Conservation (phyloP, 345 rosid species). For the Sonneratia caseolaris region DNA sequence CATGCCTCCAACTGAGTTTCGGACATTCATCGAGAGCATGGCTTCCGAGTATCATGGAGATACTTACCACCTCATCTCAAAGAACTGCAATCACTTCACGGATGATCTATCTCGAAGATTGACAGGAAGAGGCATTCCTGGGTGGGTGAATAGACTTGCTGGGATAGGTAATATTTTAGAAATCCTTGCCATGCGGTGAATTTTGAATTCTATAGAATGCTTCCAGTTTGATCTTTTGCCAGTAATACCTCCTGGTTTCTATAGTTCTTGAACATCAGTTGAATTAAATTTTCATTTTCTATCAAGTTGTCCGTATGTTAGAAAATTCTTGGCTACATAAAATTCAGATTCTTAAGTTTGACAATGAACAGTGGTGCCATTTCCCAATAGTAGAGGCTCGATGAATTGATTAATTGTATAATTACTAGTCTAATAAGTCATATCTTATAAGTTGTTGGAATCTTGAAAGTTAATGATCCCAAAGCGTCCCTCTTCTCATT, state of each 20-base stretch:
- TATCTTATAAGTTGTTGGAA: neutral
- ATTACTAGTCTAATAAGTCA: neutral
- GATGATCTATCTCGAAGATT: slow-evolving; percentile 47
- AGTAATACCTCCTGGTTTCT: neutral
- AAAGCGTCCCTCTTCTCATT: neutral
- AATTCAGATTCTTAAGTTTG: too few species aligned
- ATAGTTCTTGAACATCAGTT: too few species aligned
- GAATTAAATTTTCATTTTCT: too few species aligned
- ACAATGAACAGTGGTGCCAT: neutral
- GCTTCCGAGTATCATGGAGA: slow-evolving; percentile 80
- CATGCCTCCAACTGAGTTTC: slow-evolving; percentile 44
- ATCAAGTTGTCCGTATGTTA: too few species aligned
- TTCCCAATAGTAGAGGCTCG: neutral
- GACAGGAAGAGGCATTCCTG: slow-evolving; percentile 48
- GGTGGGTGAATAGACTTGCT: slow-evolving; percentile 77
- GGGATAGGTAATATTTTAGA: slow-evolving; percentile 37
- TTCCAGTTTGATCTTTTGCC: neutral
- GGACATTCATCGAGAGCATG: slow-evolving; percentile 42
- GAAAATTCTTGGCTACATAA: too few species aligned
- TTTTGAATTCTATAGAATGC: neutral
- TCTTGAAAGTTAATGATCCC: neutral
- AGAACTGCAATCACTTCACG: slow-evolving; percentile 77
- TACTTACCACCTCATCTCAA: slow-evolving; percentile 65
- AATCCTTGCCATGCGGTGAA: neutral
- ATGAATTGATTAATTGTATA: neutral